phyloP scores from a whole-genome alignment of 805 yeast genomes.

The Kodamaea jinghongensis region DNA sequence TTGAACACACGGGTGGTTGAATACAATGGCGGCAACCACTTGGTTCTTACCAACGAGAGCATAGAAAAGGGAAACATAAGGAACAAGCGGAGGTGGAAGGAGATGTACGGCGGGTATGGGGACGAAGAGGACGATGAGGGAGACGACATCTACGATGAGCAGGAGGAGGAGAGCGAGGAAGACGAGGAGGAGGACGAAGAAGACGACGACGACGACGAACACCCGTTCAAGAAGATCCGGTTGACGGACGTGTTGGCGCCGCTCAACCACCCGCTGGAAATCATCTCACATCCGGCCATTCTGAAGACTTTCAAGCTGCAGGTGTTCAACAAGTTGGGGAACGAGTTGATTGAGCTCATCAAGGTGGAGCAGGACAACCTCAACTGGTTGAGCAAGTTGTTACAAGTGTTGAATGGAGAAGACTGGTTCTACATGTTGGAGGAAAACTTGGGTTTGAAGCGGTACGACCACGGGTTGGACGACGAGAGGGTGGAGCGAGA shows the following conservation, averaged over 20 bases:
- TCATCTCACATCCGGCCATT: constrained; percentile 67
- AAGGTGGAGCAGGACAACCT: constrained; percentile 79
- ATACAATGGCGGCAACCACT: constrained; percentile 33
- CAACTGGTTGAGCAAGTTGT: constrained; percentile 64
- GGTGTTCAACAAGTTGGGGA: constrained; percentile 55
- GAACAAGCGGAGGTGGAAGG: constrained; percentile 38
- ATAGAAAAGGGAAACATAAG: constrained; percentile 26
- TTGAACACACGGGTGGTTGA: constrained; percentile 37
- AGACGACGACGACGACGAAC: constrained; percentile 14
- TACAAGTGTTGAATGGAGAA: constrained; percentile 84
- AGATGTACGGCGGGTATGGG: constrained; percentile 18
- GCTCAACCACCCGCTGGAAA: constrained; percentile 74
- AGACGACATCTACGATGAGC: too few relatives aligned
- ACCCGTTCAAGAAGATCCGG: constrained; percentile 30
- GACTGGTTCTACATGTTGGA: constrained; percentile 69
- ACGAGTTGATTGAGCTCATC: constrained; percentile 71
- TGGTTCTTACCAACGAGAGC: constrained; percentile 35
- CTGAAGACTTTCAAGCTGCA: constrained; percentile 59
- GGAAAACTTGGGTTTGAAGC: constrained; percentile 61
- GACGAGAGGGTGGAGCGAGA: constrained; percentile 12
- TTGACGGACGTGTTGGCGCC: constrained; percentile 64
- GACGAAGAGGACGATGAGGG: constrained; percentile 9
- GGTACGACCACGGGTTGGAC: constrained; percentile 62
- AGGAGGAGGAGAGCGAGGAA: constrained; percentile 11
- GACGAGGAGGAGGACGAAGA: constrained; percentile 11